Conservation (phyloP, 495 filamentous ascomycete species). For the Choiromyces venosus region DNA sequence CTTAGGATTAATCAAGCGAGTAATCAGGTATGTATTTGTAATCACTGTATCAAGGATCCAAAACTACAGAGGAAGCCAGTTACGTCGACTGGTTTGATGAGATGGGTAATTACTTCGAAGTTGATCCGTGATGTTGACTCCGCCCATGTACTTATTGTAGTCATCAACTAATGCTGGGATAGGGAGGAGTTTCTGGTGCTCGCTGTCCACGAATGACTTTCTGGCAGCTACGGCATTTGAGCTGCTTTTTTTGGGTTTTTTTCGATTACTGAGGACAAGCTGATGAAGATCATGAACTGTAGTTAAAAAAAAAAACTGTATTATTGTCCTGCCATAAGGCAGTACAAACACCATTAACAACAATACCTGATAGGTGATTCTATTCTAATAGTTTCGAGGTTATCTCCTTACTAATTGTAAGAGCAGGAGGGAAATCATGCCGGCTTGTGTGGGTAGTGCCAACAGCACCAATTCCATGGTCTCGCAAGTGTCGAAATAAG, state of each 20-base stretch:
- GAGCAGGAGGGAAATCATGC: constrained; percentile 4
- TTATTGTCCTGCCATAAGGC: no score
- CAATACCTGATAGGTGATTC: neutral
- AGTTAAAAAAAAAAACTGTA: no score
- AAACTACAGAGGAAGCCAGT: constrained; percentile 31
- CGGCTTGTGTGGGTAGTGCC: constrained; percentile 13
- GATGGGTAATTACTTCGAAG: constrained; percentile 23
- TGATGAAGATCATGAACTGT: neutral
- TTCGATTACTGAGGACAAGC: constrained; percentile 15
- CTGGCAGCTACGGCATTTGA: constrained; percentile 10
- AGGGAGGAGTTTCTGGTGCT: no score
- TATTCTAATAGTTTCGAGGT: constrained; percentile 1
- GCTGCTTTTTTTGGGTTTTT: constrained; percentile 5
- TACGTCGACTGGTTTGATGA: constrained; percentile 20
- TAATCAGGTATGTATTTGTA: no score
- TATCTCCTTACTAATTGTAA: constrained; percentile 24
- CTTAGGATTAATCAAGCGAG: no score
- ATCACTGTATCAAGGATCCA: constrained; percentile 33
- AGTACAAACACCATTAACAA: neutral
- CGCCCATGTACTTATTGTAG: no score
- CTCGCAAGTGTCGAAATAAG: constrained; percentile 2
- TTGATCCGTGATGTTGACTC: constrained; percentile 37
- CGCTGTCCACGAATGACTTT: no score
- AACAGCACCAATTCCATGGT: constrained; percentile 17
- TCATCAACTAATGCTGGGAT: no score